Evolutionary conservation across 2,329 filamentous ascomycete species (phyloP), one percentile per base, ranked within the genome.

Genomic region (Berkeleyomyces basicola): DNA sequence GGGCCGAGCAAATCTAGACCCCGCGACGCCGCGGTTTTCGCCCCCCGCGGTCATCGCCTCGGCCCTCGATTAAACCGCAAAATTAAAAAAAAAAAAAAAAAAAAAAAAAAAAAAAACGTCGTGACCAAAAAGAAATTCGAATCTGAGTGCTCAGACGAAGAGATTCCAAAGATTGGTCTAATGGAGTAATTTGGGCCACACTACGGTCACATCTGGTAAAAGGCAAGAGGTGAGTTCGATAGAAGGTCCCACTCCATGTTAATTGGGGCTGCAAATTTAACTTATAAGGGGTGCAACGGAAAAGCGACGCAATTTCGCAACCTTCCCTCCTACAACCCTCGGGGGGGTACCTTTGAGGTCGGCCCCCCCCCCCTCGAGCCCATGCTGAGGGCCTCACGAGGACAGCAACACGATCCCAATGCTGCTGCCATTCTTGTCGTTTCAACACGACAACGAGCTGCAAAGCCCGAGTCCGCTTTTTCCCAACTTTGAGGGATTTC

Each of bases 191-290:
- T 70, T 78, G 76, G 76, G 76, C 77, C 74, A 73, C 71, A 69
- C 81, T 82, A 85, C 82, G 82, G 83, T 82, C 82, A 85, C 83
- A 83, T 86, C 84, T 86, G 83, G 83, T 86, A 86, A 86, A 86
- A 85, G 82, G 82, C 82, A 86, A 86, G 82, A 84, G 82, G 82
- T 84, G 82, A 82, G 82, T 86, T 85, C 82, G 77, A 78, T 84
- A 84, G 81, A 74, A 79, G 81, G 81, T 85, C 81, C 80, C 82
- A 84, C 82, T 84, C 82, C 81, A 79, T 44, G 39, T 7, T 2
- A 16, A 16, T 1, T 11, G 36, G 3, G 2, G 10, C 7, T 37
- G 43, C 37, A 47, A 62, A 53, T n/a, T 14, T 31, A 14, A 1
- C 37, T 65, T 61, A 64, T 64, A 60, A 60, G 31, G 42, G 46